A percentile compares a stretch with the other conserved stretches of the same genome.
phyloP scores from a whole-genome alignment of 2,329 filamentous ascomycete species.

The Allantophomopsis lycopodina region DNA sequence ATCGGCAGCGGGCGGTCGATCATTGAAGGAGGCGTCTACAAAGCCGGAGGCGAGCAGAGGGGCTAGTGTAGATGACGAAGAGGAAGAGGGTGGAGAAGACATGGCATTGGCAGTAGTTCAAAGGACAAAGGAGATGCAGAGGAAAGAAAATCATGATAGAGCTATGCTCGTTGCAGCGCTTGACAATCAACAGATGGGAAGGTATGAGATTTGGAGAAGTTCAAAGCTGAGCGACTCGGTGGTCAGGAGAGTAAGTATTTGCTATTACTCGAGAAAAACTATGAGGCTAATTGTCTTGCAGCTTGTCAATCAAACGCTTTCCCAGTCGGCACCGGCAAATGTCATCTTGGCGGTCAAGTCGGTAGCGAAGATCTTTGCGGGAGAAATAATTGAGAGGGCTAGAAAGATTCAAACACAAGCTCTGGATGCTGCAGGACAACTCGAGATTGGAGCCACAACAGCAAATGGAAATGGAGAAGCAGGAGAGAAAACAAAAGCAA shows the following conservation, averaged over 20 bases:
- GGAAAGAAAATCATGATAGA: conserved; percentile 41
- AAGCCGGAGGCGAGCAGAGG: conserved; percentile 28
- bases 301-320: conserved; percentile 66
- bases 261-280: not conserved
- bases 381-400: conserved; percentile 59
- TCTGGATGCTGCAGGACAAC: conserved; percentile 42
- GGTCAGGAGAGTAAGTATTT: conserved; percentile 45
- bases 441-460: conserved; percentile 36
- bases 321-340: conserved; percentile 61
- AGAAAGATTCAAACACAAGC: conserved; percentile 60
- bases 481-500: conserved; percentile 17
- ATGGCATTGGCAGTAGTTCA: conserved; percentile 43
- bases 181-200: conserved; percentile 49
- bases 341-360: conserved; percentile 45
- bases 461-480: conserved; percentile 12
- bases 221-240: conserved; percentile 55
- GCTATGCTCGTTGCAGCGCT: conserved; percentile 52
- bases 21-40: conserved; percentile 28
- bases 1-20: conserved; percentile 27
- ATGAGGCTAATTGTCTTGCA: not conserved
- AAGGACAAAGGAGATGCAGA: conserved; percentile 53
- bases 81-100: conserved; percentile 30
- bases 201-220: conserved; percentile 59
- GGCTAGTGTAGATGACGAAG: conserved; percentile 34
- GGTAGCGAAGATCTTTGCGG: conserved; percentile 35